Evolutionary conservation across 768 basidiomycete species (phyloP), one percentile per base, ranked within the genome.

Genomic region (Antrodiella citrinella): DNA sequence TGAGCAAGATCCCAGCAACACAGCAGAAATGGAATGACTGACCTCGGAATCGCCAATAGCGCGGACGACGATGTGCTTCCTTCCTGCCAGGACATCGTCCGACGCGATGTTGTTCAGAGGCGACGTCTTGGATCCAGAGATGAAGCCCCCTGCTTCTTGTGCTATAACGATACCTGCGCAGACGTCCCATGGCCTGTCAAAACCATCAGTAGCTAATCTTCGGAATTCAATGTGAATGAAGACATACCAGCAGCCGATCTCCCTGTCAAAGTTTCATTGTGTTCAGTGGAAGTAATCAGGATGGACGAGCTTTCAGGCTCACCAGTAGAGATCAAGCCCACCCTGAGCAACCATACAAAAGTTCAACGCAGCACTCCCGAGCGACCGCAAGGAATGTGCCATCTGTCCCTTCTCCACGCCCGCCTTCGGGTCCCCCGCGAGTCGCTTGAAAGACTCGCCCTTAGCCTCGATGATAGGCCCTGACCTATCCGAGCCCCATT

Each of bases 101-200:
- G 80, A 82, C 11, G 86, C 77, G 39, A 80, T 76, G 40, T 69
- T 69, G 52, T 70, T 63, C 18, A 67, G 64, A 15, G 64, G 63
- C 3, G 56, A 47, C 7, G 65, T 67, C 46, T 84, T 74, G 45
- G 82, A 82, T 26, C 90, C 91, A 15, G 86, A 84, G 24, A 89
- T 81, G 10, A 84, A 69, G 12, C 85, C 80, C 4, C 95, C 95
- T 0, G 94, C 88, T 64, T 95, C 95, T 53, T 89, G 78, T 0
- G 89, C 86, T 53, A 98, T 94, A 57, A 95, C 83, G 11, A 89
- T 82, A 0, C 93, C 95, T 2, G 95, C 81, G 57, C 84, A 91
- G 40, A 94, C 86, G 65, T 94, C 89, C 92, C 91, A 94, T 12
- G 86, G 80, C 74, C 75, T 78, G n/a, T n/a, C n/a, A n/a, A 21